Evolutionary conservation across 352 stramenopile species (phyloP).

Genomic region (Achlya hypogyna): DNA sequence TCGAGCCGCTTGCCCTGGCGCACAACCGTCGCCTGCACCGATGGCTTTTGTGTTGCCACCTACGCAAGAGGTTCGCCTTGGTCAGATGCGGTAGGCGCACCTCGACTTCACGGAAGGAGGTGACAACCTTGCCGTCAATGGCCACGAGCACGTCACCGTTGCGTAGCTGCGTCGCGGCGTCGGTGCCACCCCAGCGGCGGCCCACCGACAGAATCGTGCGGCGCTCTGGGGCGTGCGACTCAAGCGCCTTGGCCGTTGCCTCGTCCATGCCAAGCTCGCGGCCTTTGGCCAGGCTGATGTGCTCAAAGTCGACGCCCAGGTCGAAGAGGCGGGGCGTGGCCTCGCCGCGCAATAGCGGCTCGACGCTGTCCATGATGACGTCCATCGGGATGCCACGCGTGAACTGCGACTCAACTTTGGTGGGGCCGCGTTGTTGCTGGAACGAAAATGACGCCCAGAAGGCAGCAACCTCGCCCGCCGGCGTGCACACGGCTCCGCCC

Average conservation of each 20-base stretch:
- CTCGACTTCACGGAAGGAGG: slow-evolving; percentile 81
- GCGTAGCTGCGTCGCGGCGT: slow-evolving; percentile 51
- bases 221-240: slow-evolving; percentile 54
- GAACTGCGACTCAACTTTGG: slow-evolving; percentile 80
- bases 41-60: slow-evolving; percentile 44
- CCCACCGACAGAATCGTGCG: slow-evolving; percentile 74
- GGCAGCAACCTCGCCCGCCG: slow-evolving; percentile 55
- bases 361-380: slow-evolving; percentile 82
- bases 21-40: slow-evolving; percentile 80
- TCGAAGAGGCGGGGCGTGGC: slow-evolving; percentile 68
- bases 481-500: slow-evolving; percentile 68
- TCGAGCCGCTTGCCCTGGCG: slow-evolving; percentile 62
- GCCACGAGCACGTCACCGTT: slow-evolving; percentile 84
- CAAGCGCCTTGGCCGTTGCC: slow-evolving; percentile 60
- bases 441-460: slow-evolving; percentile 86
- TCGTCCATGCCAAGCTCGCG: slow-evolving; percentile 80
- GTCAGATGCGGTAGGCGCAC: slow-evolving; percentile 25
- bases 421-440: slow-evolving; percentile 56
- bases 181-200: slow-evolving; percentile 63
- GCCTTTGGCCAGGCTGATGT: slow-evolving; percentile 83
- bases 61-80: not conserved
- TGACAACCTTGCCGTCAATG: slow-evolving; percentile 74
- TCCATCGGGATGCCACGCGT: slow-evolving; percentile 81
- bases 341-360: slow-evolving; percentile 48
- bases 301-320: slow-evolving; percentile 77